Percentiles rank a stretch among this genome's conserved stretches.
phyloP scores from a whole-genome alignment of 2,329 filamentous ascomycete species.

The Aureobasidium sp. region DNA sequence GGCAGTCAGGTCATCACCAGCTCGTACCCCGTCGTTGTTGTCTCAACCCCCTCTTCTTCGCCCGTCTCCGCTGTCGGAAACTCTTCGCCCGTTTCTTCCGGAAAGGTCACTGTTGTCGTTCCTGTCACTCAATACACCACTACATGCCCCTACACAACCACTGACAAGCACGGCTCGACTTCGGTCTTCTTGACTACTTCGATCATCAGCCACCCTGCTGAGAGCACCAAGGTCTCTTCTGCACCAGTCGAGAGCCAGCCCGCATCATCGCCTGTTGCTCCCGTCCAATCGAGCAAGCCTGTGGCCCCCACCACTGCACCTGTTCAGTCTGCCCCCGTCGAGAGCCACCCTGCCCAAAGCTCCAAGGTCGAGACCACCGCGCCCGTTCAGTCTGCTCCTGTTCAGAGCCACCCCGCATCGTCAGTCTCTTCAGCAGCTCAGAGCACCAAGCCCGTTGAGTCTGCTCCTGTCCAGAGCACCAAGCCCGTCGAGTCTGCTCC shows the following conservation, averaged over 20 bases:
- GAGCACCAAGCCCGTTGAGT: not conserved
- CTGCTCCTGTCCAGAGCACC: not conserved
- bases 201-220: conserved; percentile 13
- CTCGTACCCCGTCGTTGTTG: conserved; percentile 3
- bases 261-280: not conserved
- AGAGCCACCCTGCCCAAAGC: not conserved
- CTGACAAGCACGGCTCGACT: conserved; percentile 18
- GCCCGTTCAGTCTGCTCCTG: not conserved
- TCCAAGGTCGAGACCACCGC: too few species aligned
- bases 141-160: conserved; percentile 20
- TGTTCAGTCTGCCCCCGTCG: not conserved
- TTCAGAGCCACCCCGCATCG: too few species aligned
- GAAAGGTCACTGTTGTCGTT: conserved; percentile 4
- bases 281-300: not conserved
- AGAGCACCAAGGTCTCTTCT: not conserved
- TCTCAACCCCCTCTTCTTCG: not conserved
- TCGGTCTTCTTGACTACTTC: conserved; percentile 41
- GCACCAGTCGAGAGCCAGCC: not conserved
- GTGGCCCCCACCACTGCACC: not conserved
- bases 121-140: conserved; percentile 18
- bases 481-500: not conserved
- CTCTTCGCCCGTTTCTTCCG: not conserved
- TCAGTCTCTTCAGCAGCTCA: too few species aligned
- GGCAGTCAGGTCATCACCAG: conserved; percentile 12
- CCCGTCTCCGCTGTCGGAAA: not conserved